Conservation (phyloP, 306 rosid species). For the Parietaria judaica region DNA sequence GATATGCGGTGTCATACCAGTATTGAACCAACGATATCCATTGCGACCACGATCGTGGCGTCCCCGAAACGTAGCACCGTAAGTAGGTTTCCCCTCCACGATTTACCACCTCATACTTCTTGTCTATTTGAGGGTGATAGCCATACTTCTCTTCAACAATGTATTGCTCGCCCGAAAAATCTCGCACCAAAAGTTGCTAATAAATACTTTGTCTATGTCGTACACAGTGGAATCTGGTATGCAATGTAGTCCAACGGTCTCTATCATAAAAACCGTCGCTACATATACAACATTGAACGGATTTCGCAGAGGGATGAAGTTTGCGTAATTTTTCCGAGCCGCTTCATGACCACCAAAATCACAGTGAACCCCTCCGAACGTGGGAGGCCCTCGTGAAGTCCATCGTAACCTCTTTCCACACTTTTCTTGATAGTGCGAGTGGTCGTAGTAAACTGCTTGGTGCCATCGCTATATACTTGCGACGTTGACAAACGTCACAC, state of each 20-base stretch:
- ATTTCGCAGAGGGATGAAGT: background rate
- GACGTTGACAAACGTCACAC: background rate
- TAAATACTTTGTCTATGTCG: background rate
- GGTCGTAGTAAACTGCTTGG: background rate
- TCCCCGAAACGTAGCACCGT: background rate
- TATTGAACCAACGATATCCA: background rate
- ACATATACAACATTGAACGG: background rate
- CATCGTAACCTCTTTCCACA: background rate
- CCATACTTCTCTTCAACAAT: background rate
- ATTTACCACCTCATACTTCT: background rate
- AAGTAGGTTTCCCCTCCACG: background rate
- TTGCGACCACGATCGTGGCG: background rate
- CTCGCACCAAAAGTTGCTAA: background rate
- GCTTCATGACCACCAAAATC: background rate
- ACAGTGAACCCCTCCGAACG: background rate
- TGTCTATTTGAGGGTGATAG: background rate
- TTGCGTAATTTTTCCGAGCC: background rate
- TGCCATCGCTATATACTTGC: background rate
- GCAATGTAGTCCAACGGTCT: background rate
- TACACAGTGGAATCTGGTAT: background rate
- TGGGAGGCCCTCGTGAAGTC: background rate
- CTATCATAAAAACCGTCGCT: background rate
- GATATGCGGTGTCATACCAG: background rate
- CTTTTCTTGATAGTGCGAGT: background rate
- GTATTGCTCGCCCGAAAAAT: background rate